phyloP scores from a whole-genome alignment of 148 eudicot genomes.

The Limonium bicolor region DNA sequence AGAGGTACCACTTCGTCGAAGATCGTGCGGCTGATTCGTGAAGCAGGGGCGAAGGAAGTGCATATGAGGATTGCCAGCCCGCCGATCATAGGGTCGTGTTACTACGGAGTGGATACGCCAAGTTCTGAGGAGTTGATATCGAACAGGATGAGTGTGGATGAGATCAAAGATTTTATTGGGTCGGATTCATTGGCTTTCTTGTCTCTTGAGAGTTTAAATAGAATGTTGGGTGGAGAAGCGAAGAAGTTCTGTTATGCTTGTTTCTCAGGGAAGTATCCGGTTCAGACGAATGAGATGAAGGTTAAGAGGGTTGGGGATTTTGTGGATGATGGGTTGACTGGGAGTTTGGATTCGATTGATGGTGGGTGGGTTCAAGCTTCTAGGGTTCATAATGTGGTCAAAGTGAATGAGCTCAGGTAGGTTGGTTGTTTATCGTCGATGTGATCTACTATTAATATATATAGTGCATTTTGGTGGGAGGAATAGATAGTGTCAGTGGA shows the following conservation, averaged over 20 bases:
- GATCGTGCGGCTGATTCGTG: constrained; percentile 39
- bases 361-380: constrained; percentile 34
- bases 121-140: constrained; percentile 46
- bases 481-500: too few relatives aligned
- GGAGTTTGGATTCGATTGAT: constrained; percentile 20
- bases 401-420: constrained; percentile 2
- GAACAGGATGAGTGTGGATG: constrained; percentile 33
- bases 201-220: constrained; percentile 24
- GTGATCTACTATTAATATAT: too few relatives aligned
- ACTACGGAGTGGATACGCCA: constrained; percentile 52
- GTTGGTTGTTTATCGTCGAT: neutral
- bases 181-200: constrained; percentile 42
- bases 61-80: constrained; percentile 40
- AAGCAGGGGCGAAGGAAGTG: constrained; percentile 23
- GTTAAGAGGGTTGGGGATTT: constrained; percentile 52
- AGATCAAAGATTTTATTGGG: neutral
- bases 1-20: constrained; percentile 50
- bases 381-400: constrained; percentile 15
- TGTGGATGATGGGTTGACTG: constrained; percentile 26
- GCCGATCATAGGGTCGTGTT: constrained; percentile 24
- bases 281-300: constrained; percentile 20
- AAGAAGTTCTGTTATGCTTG: constrained; percentile 69
- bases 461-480: too few relatives aligned
- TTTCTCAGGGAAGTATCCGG: constrained; percentile 72
- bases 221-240: constrained; percentile 36